Evolutionary conservation across 2,329 filamentous ascomycete species (phyloP).

Genomic region (Neofusicoccum kwambonambiense): DNA sequence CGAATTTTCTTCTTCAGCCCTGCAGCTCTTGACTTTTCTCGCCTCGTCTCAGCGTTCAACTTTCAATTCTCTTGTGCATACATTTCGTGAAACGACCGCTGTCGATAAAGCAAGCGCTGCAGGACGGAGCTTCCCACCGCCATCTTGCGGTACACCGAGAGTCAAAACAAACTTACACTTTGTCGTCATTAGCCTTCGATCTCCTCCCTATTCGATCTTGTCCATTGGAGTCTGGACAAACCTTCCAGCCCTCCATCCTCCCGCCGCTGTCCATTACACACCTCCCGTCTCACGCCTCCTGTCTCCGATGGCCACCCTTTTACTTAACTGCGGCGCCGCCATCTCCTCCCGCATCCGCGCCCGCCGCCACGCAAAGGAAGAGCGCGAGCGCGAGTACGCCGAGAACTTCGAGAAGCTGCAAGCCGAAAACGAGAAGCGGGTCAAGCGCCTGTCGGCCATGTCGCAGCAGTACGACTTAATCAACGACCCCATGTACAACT

Average conservation of each 20-base stretch:
- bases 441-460: background rate
- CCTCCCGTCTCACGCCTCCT: too few species aligned
- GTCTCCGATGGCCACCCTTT: background rate
- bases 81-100: background rate
- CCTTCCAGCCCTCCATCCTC: too few species aligned
- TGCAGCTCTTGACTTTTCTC: background rate
- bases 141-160: background rate
- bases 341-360: background rate
- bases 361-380: background rate
- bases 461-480: too few species aligned
- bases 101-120: background rate
- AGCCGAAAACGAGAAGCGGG: conserved; percentile 6
- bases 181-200: too few species aligned
- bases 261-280: too few species aligned
- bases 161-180: too few species aligned
- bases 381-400: conserved; percentile 8
- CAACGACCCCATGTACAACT: too few species aligned
- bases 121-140: background rate
- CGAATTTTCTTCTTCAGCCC: background rate
- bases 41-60: background rate
- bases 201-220: too few species aligned
- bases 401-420: background rate
- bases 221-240: too few species aligned
- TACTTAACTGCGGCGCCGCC: background rate
- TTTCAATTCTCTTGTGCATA: background rate